A percentile compares a stretch with the other conserved stretches of the same genome.
phyloP scores from a whole-genome alignment of 2,329 filamentous ascomycete genomes.

The Claviceps paspali region DNA sequence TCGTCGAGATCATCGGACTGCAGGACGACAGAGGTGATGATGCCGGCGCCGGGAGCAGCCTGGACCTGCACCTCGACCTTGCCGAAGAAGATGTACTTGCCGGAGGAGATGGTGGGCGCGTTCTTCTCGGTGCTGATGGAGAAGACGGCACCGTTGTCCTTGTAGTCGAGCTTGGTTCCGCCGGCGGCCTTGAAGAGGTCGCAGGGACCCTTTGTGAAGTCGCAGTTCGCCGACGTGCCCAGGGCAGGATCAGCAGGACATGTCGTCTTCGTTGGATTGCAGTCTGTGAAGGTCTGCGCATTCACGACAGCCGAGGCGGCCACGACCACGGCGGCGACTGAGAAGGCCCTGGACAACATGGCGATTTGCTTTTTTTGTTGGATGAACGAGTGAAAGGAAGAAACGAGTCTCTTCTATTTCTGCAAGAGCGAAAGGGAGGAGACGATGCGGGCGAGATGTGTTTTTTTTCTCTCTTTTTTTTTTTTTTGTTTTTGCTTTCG shows the following conservation, averaged over 20 bases:
- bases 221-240: conserved; percentile 43
- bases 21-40: conserved; percentile 80
- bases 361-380: no score
- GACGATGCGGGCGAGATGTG: no score
- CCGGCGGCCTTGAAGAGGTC: conserved; percentile 31
- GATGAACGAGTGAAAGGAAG: no score
- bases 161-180: conserved; percentile 34
- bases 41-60: conserved; percentile 64
- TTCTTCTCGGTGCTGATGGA: conserved; percentile 53
- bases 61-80: conserved; percentile 66
- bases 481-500: no score
- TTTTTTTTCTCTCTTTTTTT: no score
- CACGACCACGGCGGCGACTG: conserved; percentile 30
- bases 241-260: conserved; percentile 69
- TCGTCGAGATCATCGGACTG: conserved; percentile 76
- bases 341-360: conserved; percentile 31
- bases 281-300: conserved; percentile 41
- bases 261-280: conserved; percentile 37
- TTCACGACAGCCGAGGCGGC: conserved; percentile 32
- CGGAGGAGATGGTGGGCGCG: conserved; percentile 56
- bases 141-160: conserved; percentile 36
- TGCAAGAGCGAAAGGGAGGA: no score
- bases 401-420: no score
- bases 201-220: conserved; percentile 63
- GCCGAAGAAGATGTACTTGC: conserved; percentile 96